Base-by-base conservation (phyloP, 768 basidiomycete genomes). In the Arthromyces matolae region DNA sequence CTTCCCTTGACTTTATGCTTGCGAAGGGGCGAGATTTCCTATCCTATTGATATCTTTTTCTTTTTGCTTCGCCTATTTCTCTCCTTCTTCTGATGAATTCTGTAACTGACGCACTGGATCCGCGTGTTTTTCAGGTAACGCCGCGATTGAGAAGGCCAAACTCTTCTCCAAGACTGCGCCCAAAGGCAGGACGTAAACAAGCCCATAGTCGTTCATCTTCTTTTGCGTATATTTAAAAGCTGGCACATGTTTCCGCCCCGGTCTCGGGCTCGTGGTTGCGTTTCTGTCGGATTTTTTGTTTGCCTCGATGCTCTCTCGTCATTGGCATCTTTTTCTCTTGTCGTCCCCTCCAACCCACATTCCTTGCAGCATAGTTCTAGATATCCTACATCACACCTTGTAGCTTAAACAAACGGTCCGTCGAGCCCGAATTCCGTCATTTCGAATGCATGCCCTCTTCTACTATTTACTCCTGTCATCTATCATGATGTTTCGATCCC, bases 71-170 rank as follows among this genome's bases (percentile, higher is more conserved):
- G 19, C 32, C n/a, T 33, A n/a, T 35, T 33, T 18, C 14, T 8
- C 18, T 45, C 23, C 35, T 22, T 31, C 25, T 49, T 38, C 29
- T 38, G 19, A 37, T 51, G 47, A 37, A 9, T 36, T 49, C 45
- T 16, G 34, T 41, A 32, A 23, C 52, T 51, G 39, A 54, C 52
- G 45, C 42, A 14, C 29, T 20, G 40, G 20, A 47, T 46, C 24
- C 47, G 45, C 43, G 54, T 49, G 47, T 45, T n/a, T n/a, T n/a
- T n/a, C n/a, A 90, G 89, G 88, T 81, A 76, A 81, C 60, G 80
- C 81, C 32, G 85, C 91, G 34, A 85, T 96, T 56, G 93, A 94
- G 68, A 94, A 93, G 71, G 93, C 93, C 41, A 90, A 90, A 68
- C 76, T 96, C 55, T 89, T 95, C 70, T 84, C 87, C 71, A 96